These are phyloP conservation scores for Meripilus lineatus DNA, from an alignment of 1,284 basidiomycete genomes.

Conservation along the genomic window DNA sequence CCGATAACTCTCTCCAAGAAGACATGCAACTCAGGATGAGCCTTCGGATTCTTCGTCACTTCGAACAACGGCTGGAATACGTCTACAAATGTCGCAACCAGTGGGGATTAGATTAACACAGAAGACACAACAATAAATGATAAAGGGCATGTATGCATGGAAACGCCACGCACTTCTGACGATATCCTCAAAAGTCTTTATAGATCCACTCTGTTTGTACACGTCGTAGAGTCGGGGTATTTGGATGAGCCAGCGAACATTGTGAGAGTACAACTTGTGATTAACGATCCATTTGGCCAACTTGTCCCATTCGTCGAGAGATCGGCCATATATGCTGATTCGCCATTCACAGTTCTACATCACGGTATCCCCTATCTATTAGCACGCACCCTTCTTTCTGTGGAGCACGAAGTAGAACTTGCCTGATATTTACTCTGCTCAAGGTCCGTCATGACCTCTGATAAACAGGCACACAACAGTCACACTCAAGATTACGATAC, in stretches of 20 bases:
- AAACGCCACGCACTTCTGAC: slow-evolving; percentile 65
- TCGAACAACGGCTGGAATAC: slow-evolving; percentile 94
- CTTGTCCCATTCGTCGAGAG: slow-evolving; percentile 91
- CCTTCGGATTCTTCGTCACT: slow-evolving; percentile 87
- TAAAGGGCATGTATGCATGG: neutral
- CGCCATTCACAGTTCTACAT: slow-evolving; percentile 90
- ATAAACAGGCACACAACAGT: neutral
- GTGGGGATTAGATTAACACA: too few relatives aligned
- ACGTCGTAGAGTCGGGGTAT: slow-evolving; percentile 95
- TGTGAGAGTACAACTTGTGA: slow-evolving; percentile 93
- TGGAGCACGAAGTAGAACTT: slow-evolving; percentile 12
- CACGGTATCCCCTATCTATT: neutral
- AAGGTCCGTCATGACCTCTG: slow-evolving; percentile 94
- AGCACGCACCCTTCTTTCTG: too few relatives aligned
- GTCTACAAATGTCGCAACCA: slow-evolving; percentile 54
- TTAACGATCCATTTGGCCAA: slow-evolving; percentile 95
- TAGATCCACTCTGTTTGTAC: slow-evolving; percentile 86
- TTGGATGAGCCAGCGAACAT: slow-evolving; percentile 98
- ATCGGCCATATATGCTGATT: slow-evolving; percentile 90
- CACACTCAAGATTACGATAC: too few relatives aligned
- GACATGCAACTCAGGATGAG: slow-evolving; percentile 92
- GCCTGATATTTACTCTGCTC: slow-evolving; percentile 99
- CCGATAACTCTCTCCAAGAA: slow-evolving; percentile 96
- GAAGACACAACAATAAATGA: slow-evolving; percentile 6
- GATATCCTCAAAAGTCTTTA: slow-evolving; percentile 90